Evolutionary conservation across 2,329 filamentous ascomycete species (phyloP).

Genomic region (Pestalotiopsis sp.): DNA sequence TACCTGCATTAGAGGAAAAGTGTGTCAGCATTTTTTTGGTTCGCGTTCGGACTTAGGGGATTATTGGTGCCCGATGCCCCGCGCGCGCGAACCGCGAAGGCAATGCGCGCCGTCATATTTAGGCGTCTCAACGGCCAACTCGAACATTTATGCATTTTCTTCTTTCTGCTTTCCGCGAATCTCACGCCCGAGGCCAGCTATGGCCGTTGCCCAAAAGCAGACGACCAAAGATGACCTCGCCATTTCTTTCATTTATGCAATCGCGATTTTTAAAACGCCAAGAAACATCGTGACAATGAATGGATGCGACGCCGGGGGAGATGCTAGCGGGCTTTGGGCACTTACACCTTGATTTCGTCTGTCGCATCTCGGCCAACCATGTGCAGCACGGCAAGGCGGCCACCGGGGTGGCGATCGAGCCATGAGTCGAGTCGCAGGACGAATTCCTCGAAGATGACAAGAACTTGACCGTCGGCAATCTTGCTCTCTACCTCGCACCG

Average conservation of each 20-base stretch:
- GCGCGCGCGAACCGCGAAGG: not conserved
- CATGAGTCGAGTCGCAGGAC: slow-evolving; percentile 60
- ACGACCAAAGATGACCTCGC: not conserved
- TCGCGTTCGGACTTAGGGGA: slow-evolving; percentile 4
- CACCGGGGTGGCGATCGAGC: slow-evolving; percentile 62
- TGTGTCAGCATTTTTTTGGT: slow-evolving; percentile 25
- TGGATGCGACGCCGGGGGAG: not conserved
- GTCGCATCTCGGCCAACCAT: slow-evolving; percentile 64
- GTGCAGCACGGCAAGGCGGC: slow-evolving; percentile 60
- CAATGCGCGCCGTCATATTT: slow-evolving; percentile 5
- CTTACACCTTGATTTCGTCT: slow-evolving; percentile 61
- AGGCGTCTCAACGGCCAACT: not conserved
- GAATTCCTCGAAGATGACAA: slow-evolving; percentile 58
- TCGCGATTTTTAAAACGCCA: not conserved
- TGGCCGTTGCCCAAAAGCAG: not conserved
- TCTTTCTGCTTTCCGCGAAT: not conserved
- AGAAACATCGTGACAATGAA: not conserved
- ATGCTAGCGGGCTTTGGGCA: slow-evolving; percentile 9
- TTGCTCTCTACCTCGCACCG: slow-evolving; percentile 49
- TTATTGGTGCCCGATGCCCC: not conserved
- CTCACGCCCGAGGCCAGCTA: too few relatives aligned
- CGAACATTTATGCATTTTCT: not conserved
- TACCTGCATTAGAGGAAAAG: slow-evolving; percentile 46
- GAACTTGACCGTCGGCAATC: slow-evolving; percentile 56
- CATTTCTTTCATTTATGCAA: not conserved